Evolutionary conservation across 345 rosid species (phyloP), one percentile per base, ranked within the genome.

Genomic region (Salix caprea): DNA sequence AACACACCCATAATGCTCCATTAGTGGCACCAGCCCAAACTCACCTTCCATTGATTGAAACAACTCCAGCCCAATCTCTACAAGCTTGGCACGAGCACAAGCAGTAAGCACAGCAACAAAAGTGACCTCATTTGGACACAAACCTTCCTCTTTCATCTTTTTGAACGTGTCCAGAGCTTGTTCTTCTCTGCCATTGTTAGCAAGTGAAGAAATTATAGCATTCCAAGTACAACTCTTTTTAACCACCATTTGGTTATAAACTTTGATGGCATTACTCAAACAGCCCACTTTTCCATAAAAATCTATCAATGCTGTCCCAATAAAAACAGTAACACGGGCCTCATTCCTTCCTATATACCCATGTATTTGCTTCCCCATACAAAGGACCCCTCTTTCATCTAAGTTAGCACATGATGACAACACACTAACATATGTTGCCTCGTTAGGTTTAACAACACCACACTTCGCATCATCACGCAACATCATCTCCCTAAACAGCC

Each of bases 221-320:
- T 93, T 93, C 97, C 96, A 93, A 39, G 91, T 62, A 68, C 88
- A 93, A 69, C 86, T 84, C 70, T 79, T 16, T 76, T 81, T 90
- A 65, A 52, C 72, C 70, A 37, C 65, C 81, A 88, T 77, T 46
- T 36, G 79, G 64, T 75, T 15, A 42, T 90, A 91, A 48, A 89
- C 80, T 32, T 73, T 80, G 21, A 79, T 34, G 0, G 96, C 88
- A 69, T 70, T 68, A 34, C 72, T 56, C 39, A 83, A 72, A 70
- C 75, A 76, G 75, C 96, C 91, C 0, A 72, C 82, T 77, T 92
- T 92, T 36, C 96, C 96, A 21, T 91, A 90, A 54, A 90, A 82
- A 85, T 90, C 91, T 23, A 91, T 67, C 83, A 91, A 83, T 13
- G 94, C 86, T 3, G 97, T 91, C 37, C 90, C 87, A 10, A 84